Conservation (phyloP, 495 filamentous ascomycete species). For the Aspergillus bridgeri region DNA sequence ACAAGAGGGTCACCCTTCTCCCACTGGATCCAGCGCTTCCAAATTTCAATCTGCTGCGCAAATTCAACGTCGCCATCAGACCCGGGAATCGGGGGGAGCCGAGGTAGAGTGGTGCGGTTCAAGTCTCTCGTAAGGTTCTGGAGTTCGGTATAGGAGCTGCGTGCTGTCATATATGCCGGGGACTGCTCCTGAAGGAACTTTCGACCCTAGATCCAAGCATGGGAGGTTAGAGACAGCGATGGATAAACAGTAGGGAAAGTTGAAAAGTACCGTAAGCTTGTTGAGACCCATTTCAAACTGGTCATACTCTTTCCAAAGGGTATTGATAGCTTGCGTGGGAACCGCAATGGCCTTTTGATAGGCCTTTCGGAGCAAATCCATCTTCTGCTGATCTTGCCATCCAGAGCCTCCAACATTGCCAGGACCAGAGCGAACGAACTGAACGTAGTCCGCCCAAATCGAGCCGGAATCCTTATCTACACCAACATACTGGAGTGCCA, state of each 20-base stretch:
- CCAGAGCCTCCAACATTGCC: conserved; percentile 77
- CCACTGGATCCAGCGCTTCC: conserved; percentile 92
- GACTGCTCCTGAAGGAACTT: conserved; percentile 92
- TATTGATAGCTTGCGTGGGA: conserved; percentile 74
- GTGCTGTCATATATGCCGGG: conserved; percentile 87
- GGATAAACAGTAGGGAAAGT: conserved; percentile 1
- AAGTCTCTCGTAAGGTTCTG: conserved; percentile 81
- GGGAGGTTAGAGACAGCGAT: neutral
- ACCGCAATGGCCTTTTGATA: conserved; percentile 86
- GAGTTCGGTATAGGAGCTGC: conserved; percentile 76
- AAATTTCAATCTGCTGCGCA: conserved; percentile 78
- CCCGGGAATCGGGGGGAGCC: conserved; percentile 75
- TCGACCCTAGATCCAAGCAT: conserved; percentile 56
- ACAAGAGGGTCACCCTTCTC: conserved; percentile 90
- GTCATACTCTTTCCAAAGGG: conserved; percentile 95
- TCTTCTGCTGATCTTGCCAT: conserved; percentile 98
- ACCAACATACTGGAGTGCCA: conserved; percentile 84
- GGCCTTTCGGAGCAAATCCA: conserved; percentile 84
- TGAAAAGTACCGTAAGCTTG: conserved; percentile 67
- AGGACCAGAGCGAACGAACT: conserved; percentile 82
- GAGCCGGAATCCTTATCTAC: conserved; percentile 87
- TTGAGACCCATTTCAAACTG: conserved; percentile 89
- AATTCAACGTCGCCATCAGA: conserved; percentile 88
- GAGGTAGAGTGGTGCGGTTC: conserved; percentile 70
- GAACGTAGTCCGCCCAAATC: conserved; percentile 90